Base-by-base conservation (phyloP, 2,329 filamentous ascomycete genomes). In the Colletotrichum tropicale region DNA sequence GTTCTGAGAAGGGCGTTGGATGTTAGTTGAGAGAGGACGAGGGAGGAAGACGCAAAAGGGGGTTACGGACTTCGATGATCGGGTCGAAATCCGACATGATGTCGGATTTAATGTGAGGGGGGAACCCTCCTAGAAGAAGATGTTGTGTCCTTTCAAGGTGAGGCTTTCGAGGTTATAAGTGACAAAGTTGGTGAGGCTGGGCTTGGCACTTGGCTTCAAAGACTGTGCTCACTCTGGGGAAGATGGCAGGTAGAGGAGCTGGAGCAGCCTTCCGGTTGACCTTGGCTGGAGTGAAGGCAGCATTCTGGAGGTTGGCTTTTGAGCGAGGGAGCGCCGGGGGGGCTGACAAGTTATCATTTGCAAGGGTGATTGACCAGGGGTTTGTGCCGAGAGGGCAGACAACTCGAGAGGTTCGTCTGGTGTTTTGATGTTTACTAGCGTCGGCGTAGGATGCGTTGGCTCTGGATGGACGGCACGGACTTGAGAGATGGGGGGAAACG, bases 391-490 rank as follows among this genome's bases (percentile, higher is more conserved):
- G 28, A 21, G 58, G 43, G 43, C 43, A 52, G 43, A 21, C 43
- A n/a, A 0, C 6, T 9, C 2, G 9, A 61, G 13, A 30, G 36
- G 43, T 74, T 76, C 70, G 70, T 76, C 74, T 69, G 58, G 65
- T 55, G 58, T 64, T 69, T 65, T 68, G 64, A 64, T 76, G 74
- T 30, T 68, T 21, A 21, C 34, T 76, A 76, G 74, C 70, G 74
- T 67, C 74, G 74, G 74, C 64, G 64, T 58, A 65, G 65, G 58
- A 66, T 76, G 70, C 65, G 70, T 73, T 76, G 74, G 70, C 65
- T 69, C 34, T 69, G 74, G 70, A 13, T 68, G 36, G 58, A 21
- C 74, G 74, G 74, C 74, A 74, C 70, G 70, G 70, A 58, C 74
- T 52, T 67, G 30, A 24, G 21, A 18, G 38, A 52, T 6, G 34